These are phyloP conservation scores for Kodamaea fungicola DNA, from an alignment of 1,139 yeast genomes.

Conservation along the genomic window DNA sequence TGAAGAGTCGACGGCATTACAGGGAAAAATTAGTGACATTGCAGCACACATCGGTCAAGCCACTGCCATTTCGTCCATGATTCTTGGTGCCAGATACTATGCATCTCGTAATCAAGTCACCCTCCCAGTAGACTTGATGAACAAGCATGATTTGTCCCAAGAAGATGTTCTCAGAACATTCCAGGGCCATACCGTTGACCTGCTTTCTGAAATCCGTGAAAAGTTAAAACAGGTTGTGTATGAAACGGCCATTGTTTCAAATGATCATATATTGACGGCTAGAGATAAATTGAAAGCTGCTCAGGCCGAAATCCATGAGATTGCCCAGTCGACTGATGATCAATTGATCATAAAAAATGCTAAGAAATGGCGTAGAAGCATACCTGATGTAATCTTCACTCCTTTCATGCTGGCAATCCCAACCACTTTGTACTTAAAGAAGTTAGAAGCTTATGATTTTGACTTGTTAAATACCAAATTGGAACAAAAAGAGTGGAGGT, in stretches of 20 bases:
- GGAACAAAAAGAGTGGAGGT: conserved; percentile 62
- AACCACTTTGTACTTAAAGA: conserved; percentile 55
- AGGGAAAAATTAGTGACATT: conserved; percentile 51
- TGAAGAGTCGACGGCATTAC: conserved; percentile 43
- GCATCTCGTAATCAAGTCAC: conserved; percentile 52
- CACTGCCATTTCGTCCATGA: conserved; percentile 63
- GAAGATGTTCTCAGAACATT: conserved; percentile 54
- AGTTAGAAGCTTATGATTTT: conserved; percentile 61
- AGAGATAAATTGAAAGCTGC: conserved; percentile 46
- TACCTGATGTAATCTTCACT: conserved; percentile 66
- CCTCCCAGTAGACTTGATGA: conserved; percentile 63
- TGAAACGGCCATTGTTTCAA: conserved; percentile 71
- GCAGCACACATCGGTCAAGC: conserved; percentile 86
- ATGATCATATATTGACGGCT: conserved; percentile 76
- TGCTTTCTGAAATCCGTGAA: conserved; percentile 26
- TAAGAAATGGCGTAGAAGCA: conserved; percentile 38
- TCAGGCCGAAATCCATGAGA: conserved; percentile 27
- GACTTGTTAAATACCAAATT: conserved; percentile 52
- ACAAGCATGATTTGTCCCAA: conserved; percentile 55
- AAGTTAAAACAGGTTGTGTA: conserved; percentile 58
- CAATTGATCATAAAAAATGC: conserved; percentile 29
- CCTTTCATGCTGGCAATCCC: conserved; percentile 72
- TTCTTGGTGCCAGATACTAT: conserved; percentile 61
- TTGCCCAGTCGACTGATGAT: conserved; percentile 21
- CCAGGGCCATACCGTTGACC: conserved; percentile 40